Conservation (phyloP, 495 filamentous ascomycete genomes). For the Penicillium cataractarum region DNA sequence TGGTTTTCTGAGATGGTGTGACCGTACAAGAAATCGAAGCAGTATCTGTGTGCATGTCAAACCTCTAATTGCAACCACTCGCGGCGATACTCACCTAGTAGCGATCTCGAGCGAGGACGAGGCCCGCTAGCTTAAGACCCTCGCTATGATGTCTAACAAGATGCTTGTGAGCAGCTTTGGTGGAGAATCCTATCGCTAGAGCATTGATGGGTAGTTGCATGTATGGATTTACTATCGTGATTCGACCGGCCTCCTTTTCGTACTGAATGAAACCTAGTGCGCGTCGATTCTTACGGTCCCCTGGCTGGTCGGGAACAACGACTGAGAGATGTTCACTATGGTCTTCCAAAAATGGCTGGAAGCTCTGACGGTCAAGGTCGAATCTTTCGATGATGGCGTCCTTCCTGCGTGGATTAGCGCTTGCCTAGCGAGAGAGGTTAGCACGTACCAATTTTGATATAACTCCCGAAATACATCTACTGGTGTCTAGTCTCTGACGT, state of each 20-base stretch:
- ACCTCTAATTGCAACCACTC: constrained; percentile 24
- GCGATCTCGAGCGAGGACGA: constrained; percentile 25
- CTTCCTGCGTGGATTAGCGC: constrained; percentile 1
- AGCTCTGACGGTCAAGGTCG: constrained; percentile 1
- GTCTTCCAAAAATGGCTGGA: constrained; percentile 2
- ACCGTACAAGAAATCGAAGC: constrained; percentile 4
- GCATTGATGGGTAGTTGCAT: constrained; percentile 11
- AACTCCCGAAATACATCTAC: constrained; percentile 6
- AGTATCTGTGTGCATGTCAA: constrained; percentile 13
- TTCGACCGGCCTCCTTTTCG: constrained; percentile 15
- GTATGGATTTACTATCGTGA: constrained; percentile 16
- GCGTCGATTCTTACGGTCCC: background rate
- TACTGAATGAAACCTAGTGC: constrained; percentile 18
- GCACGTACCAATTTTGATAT: constrained; percentile 8
- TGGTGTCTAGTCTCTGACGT: constrained; percentile 1
- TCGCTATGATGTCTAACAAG: constrained; percentile 30
- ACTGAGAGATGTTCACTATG: background rate
- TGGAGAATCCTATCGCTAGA: constrained; percentile 12
- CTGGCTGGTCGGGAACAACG: constrained; percentile 5
- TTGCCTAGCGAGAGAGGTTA: background rate
- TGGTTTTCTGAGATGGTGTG: background rate
- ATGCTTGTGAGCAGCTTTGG: constrained; percentile 2
- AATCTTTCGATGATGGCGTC: constrained; percentile 3
- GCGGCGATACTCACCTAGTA: constrained; percentile 24
- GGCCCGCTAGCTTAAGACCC: constrained; percentile 33